phyloP scores from a whole-genome alignment of 306 rosid genomes.

The Sicyos edulis region DNA sequence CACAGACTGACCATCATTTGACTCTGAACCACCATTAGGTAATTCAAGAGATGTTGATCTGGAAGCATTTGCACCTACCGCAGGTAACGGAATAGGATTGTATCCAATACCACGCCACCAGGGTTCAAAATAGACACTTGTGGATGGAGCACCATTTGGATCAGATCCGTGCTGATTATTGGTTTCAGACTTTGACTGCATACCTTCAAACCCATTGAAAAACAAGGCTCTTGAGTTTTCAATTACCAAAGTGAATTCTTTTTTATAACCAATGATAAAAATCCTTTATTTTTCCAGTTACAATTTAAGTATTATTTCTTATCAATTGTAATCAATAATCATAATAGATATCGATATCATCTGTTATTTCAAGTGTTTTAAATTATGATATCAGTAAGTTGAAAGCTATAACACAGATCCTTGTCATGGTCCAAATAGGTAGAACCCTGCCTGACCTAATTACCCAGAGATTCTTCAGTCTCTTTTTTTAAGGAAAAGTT shows the following conservation, averaged over 20 bases:
- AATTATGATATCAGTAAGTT: not conserved
- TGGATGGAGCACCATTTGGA: constrained; percentile 48
- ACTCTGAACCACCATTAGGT: constrained; percentile 73
- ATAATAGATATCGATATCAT: not conserved
- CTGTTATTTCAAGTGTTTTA: not conserved
- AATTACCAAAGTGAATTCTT: not conserved
- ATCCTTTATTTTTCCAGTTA: not conserved
- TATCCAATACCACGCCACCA: constrained; percentile 81
- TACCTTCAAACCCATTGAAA: constrained; percentile 42
- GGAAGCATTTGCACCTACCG: constrained; percentile 47
- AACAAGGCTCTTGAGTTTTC: constrained; percentile 1
- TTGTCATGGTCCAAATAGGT: no score
- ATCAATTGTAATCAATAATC: not conserved
- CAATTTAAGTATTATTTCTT: not conserved
- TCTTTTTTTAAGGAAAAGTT: no score
- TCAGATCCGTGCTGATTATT: constrained; percentile 40
- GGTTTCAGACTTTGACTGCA: constrained; percentile 71
- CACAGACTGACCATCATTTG: constrained; percentile 65
- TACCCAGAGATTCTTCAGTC: not conserved
- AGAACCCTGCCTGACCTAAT: no score
- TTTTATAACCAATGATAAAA: not conserved
- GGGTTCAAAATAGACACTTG: constrained; percentile 56
- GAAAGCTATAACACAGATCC: not conserved
- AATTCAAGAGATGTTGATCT: constrained; percentile 66
- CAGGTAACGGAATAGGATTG: constrained; percentile 43